Evolutionary conservation across 2,329 filamentous ascomycete genomes (phyloP).

Genomic region (Drechslerella dactyloides): DNA sequence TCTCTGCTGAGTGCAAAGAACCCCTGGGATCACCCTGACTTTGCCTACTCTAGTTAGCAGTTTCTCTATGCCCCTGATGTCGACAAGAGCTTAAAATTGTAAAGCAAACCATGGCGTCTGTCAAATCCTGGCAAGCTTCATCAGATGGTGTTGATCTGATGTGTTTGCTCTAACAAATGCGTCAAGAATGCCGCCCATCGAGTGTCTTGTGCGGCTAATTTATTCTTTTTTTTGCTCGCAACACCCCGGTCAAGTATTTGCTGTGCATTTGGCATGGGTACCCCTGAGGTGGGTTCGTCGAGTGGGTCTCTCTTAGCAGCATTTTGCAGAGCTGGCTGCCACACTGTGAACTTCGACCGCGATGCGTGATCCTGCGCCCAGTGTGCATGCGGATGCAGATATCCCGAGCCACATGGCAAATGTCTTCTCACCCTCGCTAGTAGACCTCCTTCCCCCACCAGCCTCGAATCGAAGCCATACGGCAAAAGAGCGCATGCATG

Average conservation of each 20-base stretch:
- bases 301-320: neutral
- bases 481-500: neutral
- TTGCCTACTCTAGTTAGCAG: slow-evolving; percentile 29
- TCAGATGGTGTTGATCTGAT: slow-evolving; percentile 39
- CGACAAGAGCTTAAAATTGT: slow-evolving; percentile 18
- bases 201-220: neutral
- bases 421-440: slow-evolving; percentile 10
- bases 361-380: neutral
- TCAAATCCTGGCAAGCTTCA: slow-evolving; percentile 26
- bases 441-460: neutral
- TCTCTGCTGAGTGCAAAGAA: neutral
- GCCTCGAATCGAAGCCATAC: neutral
- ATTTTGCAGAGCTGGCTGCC: slow-evolving; percentile 27
- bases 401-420: slow-evolving; percentile 44
- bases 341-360: slow-evolving; percentile 7
- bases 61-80: neutral
- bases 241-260: neutral
- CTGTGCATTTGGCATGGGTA: neutral
- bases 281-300: neutral
- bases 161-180: slow-evolving; percentile 33
- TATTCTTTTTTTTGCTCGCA: neutral
- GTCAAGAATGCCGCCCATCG: slow-evolving; percentile 1
- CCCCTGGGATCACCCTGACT: slow-evolving; percentile 24
- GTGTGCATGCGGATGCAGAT: slow-evolving; percentile 25
- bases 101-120: slow-evolving; percentile 46